Conservation (phyloP, 2,329 filamentous ascomycete genomes). For the Colletotrichum lini region DNA sequence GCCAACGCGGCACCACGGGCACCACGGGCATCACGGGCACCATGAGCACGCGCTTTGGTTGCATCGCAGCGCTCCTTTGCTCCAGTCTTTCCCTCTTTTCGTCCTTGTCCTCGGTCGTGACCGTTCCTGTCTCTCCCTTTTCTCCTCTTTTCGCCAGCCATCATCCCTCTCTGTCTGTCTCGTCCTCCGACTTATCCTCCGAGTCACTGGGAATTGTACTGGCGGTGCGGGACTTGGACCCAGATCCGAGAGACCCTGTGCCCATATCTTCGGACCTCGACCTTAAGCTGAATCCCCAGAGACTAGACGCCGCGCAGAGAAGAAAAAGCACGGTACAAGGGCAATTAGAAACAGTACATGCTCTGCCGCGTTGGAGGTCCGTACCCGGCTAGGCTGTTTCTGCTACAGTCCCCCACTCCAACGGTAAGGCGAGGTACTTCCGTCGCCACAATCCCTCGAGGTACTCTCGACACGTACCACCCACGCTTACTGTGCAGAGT, state of each 20-base stretch:
- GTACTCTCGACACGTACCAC: constrained; percentile 24
- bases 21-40: constrained; percentile 22
- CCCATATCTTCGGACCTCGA: constrained; percentile 6
- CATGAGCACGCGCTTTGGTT: constrained; percentile 32
- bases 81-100: neutral
- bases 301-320: neutral
- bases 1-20: constrained; percentile 32
- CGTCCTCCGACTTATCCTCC: constrained; percentile 9
- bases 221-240: neutral
- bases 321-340: constrained; percentile 32
- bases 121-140: constrained; percentile 5
- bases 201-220: constrained; percentile 1
- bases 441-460: neutral
- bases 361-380: constrained; percentile 5
- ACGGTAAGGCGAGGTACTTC: constrained; percentile 36
- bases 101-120: neutral
- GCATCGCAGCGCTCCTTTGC: constrained; percentile 30
- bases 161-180: neutral
- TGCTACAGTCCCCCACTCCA: constrained; percentile 19
- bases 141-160: neutral
- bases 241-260: constrained; percentile 8
- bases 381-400: constrained; percentile 32
- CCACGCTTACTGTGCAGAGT: neutral
- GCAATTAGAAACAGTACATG: constrained; percentile 34
- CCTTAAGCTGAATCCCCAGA: too few species aligned